Conservation (phyloP, 1,284 basidiomycete genomes). For the Cystobasidium sp. region DNA sequence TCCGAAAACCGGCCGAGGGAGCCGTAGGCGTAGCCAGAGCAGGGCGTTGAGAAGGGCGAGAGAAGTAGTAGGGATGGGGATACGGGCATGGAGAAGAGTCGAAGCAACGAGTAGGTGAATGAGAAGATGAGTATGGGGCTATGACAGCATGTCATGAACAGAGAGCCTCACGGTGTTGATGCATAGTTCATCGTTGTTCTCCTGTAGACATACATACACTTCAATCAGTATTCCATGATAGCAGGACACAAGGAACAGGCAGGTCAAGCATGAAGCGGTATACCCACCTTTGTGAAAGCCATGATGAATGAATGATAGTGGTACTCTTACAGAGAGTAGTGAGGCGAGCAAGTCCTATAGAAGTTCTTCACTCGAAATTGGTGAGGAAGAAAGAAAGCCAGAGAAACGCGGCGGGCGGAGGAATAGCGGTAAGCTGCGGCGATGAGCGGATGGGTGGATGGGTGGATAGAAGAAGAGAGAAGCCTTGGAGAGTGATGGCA, state of each 20-base stretch:
- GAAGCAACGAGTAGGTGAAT: background rate
- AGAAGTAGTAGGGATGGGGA: background rate
- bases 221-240: background rate
- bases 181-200: slow-evolving; percentile 41
- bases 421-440: slow-evolving; percentile 20
- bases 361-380: background rate
- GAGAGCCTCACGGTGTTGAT: slow-evolving; percentile 42
- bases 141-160: background rate
- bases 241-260: background rate
- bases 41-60: background rate
- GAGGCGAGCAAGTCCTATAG: background rate
- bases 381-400: background rate
- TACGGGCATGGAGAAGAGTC: background rate
- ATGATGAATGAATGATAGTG: background rate
- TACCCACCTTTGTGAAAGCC: slow-evolving; percentile 29
- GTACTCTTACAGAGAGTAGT: background rate
- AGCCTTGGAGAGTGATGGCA: no score
- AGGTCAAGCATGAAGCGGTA: background rate
- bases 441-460: background rate
- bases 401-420: background rate
- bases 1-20: background rate
- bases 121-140: background rate
- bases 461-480: background rate
- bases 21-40: background rate
- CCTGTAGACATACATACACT: slow-evolving; percentile 4